Evolutionary conservation across 257 asterid genomes (phyloP), one percentile per base, ranked within the genome.

Genomic region (Primulina tabacum): DNA sequence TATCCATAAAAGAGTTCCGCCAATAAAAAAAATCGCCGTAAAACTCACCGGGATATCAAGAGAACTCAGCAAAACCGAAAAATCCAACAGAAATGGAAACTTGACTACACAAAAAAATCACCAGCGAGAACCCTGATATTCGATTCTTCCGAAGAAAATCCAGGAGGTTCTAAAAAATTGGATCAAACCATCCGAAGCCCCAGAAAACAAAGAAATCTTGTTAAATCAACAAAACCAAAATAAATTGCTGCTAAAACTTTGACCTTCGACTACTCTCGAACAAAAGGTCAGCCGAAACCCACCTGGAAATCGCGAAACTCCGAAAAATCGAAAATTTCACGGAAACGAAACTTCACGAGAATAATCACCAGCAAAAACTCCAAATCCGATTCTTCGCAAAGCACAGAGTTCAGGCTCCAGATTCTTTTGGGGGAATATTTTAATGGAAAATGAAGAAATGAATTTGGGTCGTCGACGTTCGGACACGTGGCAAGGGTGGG

Each of bases 401-500:
- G 57, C 57, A 50, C 20, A 5, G 8, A 50, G 78, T 79, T 76
- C 53, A 71, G 77, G 69, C 69, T 70, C 61, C 57, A 71, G 59
- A 24, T 75, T 50, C 30, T 40, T 29, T 63, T 24, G 26, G 38
- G 37, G 47, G 37, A 53, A 71, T 73, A 78, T 73, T 85, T 75
- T 83, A 73, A 34, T 71, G 7, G 24, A 11, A 33, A 53, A 18
- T 30, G 60, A 35, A 28, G 72, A 56, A 26, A 57, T 65, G 65
- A 73, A 82, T 72, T 34, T 64, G 83, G 67, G 91, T 63, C 77
- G 24, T 18, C 75, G 67, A 58, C 28, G 70, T 56, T n/a, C 7
- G 52, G 90, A 77, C 95, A 88, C 96, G 96, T 89, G 96, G 84
- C 82, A 4, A 4, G 47, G 47, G 81, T 82, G 82, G 81, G 78